phyloP scores from a whole-genome alignment of 148 eudicot genomes.

The Vaccinium corymbosum region DNA sequence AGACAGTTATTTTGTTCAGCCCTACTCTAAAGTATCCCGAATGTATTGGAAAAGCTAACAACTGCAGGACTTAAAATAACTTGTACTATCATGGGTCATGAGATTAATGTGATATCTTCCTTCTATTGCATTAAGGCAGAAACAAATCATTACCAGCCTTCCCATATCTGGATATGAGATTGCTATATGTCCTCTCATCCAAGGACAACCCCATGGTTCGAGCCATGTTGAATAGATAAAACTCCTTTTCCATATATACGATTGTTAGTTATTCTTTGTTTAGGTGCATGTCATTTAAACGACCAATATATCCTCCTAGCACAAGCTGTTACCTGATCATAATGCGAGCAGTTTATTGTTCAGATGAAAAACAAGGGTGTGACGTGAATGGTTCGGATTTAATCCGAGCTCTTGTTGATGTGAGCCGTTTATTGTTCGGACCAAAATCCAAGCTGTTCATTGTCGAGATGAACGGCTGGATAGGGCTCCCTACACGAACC shows the following conservation, averaged over 20 bases:
- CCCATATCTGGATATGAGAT: slow-evolving; percentile 67
- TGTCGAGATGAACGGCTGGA: no score
- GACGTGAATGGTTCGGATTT: no score
- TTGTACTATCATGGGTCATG: not conserved
- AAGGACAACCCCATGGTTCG: slow-evolving; percentile 42
- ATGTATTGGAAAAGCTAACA: not conserved
- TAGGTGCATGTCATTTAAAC: not conserved
- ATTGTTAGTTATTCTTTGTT: not conserved
- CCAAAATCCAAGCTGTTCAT: no score
- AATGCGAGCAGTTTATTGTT: slow-evolving; percentile 19
- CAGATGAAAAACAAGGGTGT: no score
- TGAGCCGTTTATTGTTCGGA: no score
- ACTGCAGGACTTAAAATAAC: not conserved
- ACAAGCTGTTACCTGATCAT: slow-evolving; percentile 68
- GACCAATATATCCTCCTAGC: not conserved
- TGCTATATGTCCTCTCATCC: slow-evolving; percentile 84
- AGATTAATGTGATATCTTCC: not conserved
- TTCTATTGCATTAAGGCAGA: not conserved
- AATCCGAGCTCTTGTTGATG: no score
- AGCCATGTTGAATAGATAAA: slow-evolving; percentile 41
- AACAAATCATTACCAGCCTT: slow-evolving; percentile 56
- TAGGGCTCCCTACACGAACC: no score
- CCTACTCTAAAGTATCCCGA: not conserved
- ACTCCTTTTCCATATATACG: not conserved
- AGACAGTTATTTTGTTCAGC: no score